A percentile compares a stretch with the other conserved stretches of the same genome.
Evolutionary conservation across 306 rosid genomes (phyloP).

Genomic region (Trichosanthes cucumerina): DNA sequence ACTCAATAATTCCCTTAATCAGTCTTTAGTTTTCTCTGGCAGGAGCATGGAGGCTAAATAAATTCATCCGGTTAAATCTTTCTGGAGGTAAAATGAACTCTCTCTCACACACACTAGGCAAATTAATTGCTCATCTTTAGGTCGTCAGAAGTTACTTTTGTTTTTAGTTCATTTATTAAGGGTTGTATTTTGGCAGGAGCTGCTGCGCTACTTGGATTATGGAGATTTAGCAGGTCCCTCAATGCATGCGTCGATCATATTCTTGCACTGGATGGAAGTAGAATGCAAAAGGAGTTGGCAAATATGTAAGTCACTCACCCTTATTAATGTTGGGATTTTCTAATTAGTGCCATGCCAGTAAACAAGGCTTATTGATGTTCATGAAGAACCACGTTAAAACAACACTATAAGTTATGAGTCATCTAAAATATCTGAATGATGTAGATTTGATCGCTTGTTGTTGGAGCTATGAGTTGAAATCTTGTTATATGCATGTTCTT

Average conservation of each 20-base stretch:
- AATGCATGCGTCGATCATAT: slow-evolving; percentile 39
- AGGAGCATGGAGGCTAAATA: slow-evolving; percentile 48
- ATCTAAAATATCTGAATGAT: background rate
- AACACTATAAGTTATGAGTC: background rate
- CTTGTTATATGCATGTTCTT: background rate
- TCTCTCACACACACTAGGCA: slow-evolving; percentile 2
- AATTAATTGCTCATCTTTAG: background rate
- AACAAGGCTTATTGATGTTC: background rate
- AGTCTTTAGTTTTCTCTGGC: slow-evolving; percentile 26
- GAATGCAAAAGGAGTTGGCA: slow-evolving; percentile 65
- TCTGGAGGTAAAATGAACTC: slow-evolving; percentile 37
- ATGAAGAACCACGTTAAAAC: slow-evolving; percentile 1
- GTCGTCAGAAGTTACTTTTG: background rate
- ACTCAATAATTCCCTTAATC: background rate
- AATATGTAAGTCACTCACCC: slow-evolving; percentile 45
- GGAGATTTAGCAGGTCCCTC: slow-evolving; percentile 33
- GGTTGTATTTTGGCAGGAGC: slow-evolving; percentile 39
- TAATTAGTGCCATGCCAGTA: background rate
- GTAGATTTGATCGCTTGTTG: background rate
- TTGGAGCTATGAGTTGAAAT: background rate
- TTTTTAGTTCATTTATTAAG: background rate
- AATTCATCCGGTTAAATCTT: slow-evolving; percentile 20
- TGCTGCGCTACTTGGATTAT: slow-evolving; percentile 33
- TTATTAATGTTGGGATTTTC: slow-evolving; percentile 10
- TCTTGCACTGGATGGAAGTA: slow-evolving; percentile 60